Evolutionary conservation across 1,284 basidiomycete species (phyloP).

Genomic region (Pseudozyma hubeiensis): DNA sequence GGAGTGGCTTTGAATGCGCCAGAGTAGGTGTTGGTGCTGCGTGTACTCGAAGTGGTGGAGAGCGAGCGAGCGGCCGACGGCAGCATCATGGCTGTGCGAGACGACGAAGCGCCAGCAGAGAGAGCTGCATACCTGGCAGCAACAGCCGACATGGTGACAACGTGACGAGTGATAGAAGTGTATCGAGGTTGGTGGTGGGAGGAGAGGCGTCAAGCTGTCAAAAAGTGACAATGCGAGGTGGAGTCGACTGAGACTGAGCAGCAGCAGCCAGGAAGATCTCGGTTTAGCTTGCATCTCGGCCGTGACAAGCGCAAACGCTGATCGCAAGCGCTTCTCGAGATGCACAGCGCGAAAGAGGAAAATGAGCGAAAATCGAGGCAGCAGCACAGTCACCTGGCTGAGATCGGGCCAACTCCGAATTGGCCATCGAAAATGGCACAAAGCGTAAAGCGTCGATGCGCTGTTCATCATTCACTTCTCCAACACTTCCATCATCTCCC

Average conservation of each 20-base stretch:
- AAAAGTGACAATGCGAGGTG: not conserved
- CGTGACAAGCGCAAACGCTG: not conserved
- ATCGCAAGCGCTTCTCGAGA: not conserved
- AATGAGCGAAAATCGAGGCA: not conserved
- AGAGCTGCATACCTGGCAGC: slow-evolving; percentile 24
- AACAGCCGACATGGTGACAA: slow-evolving; percentile 20
- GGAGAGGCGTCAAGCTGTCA: not conserved
- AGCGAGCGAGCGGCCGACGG: slow-evolving; percentile 14
- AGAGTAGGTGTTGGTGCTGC: slow-evolving; percentile 2
- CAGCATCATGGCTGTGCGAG: slow-evolving; percentile 27
- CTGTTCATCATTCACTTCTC: slow-evolving; percentile 13
- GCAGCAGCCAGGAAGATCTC: not conserved
- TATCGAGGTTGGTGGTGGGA: slow-evolving; percentile 2
- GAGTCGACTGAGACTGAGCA: slow-evolving; percentile 7
- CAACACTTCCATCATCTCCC: slow-evolving; percentile 4
- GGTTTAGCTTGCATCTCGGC: slow-evolving; percentile 2
- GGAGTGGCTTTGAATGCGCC: slow-evolving; percentile 16
- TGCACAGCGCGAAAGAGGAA: not conserved
- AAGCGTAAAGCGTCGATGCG: slow-evolving; percentile 16
- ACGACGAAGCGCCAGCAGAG: slow-evolving; percentile 27
- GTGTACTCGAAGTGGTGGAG: slow-evolving; percentile 12
- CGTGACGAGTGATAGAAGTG: not conserved
- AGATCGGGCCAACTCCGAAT: slow-evolving; percentile 10
- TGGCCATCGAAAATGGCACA: slow-evolving; percentile 1
- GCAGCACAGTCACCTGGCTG: slow-evolving; percentile 1